A percentile compares a stretch with the other conserved stretches of the same genome.
Conservation (phyloP, 2,329 filamentous ascomycete genomes). For the Chalara sp. region DNA sequence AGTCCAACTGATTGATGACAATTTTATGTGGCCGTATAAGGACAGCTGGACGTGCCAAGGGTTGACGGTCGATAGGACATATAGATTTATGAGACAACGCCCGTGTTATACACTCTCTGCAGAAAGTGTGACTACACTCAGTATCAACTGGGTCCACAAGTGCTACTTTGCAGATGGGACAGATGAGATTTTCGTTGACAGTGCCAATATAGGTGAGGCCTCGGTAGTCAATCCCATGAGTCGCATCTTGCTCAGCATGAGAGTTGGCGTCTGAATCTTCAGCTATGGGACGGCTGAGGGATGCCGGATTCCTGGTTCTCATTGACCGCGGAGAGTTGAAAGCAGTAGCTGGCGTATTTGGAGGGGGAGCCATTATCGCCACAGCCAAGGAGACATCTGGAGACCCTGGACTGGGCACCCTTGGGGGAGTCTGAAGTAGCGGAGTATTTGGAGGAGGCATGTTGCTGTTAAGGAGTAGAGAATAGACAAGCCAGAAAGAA, state of each 20-base stretch:
- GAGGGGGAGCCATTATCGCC: background rate
- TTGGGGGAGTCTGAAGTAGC: conserved; percentile 4
- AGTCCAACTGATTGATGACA: conserved; percentile 54
- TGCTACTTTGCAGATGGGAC: conserved; percentile 48
- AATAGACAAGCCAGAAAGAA: too few species aligned
- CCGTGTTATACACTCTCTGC: conserved; percentile 46
- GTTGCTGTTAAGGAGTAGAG: background rate
- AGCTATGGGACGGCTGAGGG: background rate
- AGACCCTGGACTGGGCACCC: conserved; percentile 1
- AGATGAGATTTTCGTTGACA: conserved; percentile 32
- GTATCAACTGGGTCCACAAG: conserved; percentile 55
- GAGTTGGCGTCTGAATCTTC: background rate
- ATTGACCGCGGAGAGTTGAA: background rate
- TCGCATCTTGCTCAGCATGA: conserved; percentile 10
- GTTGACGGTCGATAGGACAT: conserved; percentile 54
- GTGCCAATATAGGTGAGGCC: conserved; percentile 28
- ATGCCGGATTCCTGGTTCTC: background rate
- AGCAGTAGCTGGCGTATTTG: background rate
- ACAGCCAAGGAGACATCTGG: background rate
- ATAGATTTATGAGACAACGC: conserved; percentile 35
- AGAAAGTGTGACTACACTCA: conserved; percentile 59
- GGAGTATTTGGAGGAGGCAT: conserved; percentile 10
- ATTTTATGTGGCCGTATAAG: conserved; percentile 32
- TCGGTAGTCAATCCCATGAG: conserved; percentile 25
- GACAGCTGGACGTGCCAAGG: conserved; percentile 29